A percentile compares a stretch with the other conserved stretches of the same genome.
Evolutionary conservation across 176 grass and related monocot species (phyloP).

Genomic region (Canna indica): DNA sequence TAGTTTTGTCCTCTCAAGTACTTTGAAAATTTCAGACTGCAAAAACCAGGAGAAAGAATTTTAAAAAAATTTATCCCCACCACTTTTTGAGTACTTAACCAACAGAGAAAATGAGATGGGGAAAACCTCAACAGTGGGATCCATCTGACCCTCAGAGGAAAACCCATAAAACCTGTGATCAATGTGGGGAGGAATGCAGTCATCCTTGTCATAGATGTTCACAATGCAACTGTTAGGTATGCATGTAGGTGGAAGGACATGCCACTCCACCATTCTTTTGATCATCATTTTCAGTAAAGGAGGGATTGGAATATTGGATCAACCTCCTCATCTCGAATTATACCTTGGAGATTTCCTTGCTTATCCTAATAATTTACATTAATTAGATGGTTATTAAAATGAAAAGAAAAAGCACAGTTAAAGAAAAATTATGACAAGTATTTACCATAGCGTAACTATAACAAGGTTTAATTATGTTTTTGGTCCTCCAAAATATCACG

Average conservation of each 20-base stretch:
- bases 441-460: constrained; percentile 70
- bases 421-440: neutral
- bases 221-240: constrained; percentile 52
- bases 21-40: constrained; percentile 91
- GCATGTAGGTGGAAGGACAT: constrained; percentile 29
- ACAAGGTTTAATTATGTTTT: too few relatives aligned
- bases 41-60: constrained; percentile 23
- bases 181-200: too few relatives aligned
- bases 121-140: constrained; percentile 68
- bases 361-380: constrained; percentile 25
- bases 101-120: neutral
- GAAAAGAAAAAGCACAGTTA: neutral
- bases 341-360: constrained; percentile 37
- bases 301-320: constrained; percentile 41
- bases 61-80: neutral
- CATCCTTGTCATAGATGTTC: too few relatives aligned
- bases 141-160: constrained; percentile 72
- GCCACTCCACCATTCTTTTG: constrained; percentile 36
- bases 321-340: constrained; percentile 33
- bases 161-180: constrained; percentile 89
- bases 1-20: constrained; percentile 79
- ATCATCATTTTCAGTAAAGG: constrained; percentile 40
- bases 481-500: too few relatives aligned
- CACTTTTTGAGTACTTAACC: constrained; percentile 11
- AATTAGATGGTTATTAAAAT: neutral